These are phyloP conservation scores for Yamadazyma songkhlaensis DNA, from an alignment of 1,139 yeast species.

Conservation along the genomic window DNA sequence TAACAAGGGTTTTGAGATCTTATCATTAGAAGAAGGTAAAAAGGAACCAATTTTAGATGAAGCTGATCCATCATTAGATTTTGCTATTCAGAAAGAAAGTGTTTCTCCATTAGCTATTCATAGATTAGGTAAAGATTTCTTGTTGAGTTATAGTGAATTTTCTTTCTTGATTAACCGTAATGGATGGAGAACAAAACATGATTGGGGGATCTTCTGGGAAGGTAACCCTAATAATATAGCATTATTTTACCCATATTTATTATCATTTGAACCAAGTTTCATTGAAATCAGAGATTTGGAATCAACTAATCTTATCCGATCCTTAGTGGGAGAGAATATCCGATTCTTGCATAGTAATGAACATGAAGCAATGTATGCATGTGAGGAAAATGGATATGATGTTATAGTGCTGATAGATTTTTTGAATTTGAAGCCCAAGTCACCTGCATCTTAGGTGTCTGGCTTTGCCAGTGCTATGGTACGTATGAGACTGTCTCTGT, in stretches of 20 bases:
- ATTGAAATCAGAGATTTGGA: conserved; percentile 93
- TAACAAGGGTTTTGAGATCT: conserved; percentile 93
- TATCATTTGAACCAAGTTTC: conserved; percentile 86
- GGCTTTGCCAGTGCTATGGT: too few relatives aligned
- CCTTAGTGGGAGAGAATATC: conserved; percentile 93
- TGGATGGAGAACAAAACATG: conserved; percentile 95
- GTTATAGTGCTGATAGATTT: conserved; percentile 90
- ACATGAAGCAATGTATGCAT: conserved; percentile 90
- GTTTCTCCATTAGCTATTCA: conserved; percentile 91
- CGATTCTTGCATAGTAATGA: conserved; percentile 85
- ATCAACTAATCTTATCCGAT: conserved; percentile 77
- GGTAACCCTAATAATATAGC: conserved; percentile 93
- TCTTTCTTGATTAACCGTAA: conserved; percentile 91
- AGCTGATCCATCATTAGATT: conserved; percentile 94
- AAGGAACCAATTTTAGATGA: conserved; percentile 84
- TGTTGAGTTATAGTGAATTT: conserved; percentile 86
- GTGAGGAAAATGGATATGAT: conserved; percentile 88
- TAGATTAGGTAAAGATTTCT: conserved; percentile 81
- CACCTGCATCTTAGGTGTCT: too few relatives aligned
- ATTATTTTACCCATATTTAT: conserved; percentile 85
- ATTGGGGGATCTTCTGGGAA: conserved; percentile 96
- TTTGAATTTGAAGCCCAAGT: conserved; percentile 48
- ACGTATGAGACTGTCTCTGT: too few relatives aligned
- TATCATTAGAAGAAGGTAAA: conserved; percentile 73
- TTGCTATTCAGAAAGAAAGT: conserved; percentile 80